Evolutionary conservation across 768 basidiomycete species (phyloP), one percentile per base, ranked within the genome.

Genomic region (Saitozyma podzolica): DNA sequence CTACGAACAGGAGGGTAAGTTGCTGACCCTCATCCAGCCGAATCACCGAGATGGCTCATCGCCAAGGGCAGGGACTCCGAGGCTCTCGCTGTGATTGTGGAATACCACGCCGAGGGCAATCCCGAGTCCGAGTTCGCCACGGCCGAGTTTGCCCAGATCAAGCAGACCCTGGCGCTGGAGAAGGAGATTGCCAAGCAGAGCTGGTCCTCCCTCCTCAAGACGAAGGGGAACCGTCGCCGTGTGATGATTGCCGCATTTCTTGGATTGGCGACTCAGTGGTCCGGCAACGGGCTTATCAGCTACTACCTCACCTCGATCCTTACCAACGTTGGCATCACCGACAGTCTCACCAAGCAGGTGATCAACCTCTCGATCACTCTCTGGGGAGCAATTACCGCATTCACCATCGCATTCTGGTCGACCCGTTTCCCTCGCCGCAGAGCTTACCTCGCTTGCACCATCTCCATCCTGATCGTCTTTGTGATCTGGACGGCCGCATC

Each of bases 221-320:
- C 0, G 83, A 84, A 4, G 88, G 89, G 86, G 40, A 86, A 84
- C 70, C 83, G 89, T 5, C 86, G 89, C 85, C 80, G 83, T 53
- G 83, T 89, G 52, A 85, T 90, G 61, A 79, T 89, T 62, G 86
- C 83, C 0, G 84, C 90, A 41, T 87, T 64, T 41, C 59, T 69
- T 40, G 69, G 63, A 50, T 55, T 65, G 43, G 59, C 57, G 11
- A 59, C 66, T 11, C 72, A 74, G 47, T 64, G 63, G 63, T 17
- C 11, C 50, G 63, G 63, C 3, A 64, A 58, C 47, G 57, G 57
- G 14, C 47, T 64, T 3, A 54, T 64, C 19, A 47, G 43, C 13
- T 88, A 88, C 83, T 91, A 91, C 82, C 85, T 91, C 72, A 87
- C 83, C 81, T 83, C 85, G 77, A 87, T 92, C 53, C 86, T 92